These are phyloP conservation scores for Naganishia cerealis DNA, from an alignment of 1,284 basidiomycete genomes.

Conservation along the genomic window DNA sequence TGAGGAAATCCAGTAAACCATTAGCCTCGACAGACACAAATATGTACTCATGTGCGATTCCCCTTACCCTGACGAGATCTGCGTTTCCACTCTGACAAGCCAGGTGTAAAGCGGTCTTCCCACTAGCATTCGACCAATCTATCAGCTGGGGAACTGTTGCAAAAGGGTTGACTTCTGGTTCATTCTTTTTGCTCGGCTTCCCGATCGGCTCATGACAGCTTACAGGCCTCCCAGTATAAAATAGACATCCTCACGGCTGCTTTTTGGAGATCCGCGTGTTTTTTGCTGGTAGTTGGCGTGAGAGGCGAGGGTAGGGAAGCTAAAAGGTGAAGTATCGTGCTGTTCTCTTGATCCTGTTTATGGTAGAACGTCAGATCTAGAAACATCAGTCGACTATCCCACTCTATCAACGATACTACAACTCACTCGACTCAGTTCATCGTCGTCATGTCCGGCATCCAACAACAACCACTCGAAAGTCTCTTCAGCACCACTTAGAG, in stretches of 20 bases:
- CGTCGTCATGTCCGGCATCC: slow-evolving; percentile 80
- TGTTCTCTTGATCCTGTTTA: slow-evolving; percentile 78
- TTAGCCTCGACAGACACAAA: neutral
- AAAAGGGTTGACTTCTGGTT: slow-evolving; percentile 41
- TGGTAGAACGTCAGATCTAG: neutral
- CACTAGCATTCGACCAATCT: slow-evolving; percentile 84
- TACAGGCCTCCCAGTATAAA: slow-evolving; percentile 73
- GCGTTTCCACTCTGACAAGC: slow-evolving; percentile 85
- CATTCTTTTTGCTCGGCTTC: slow-evolving; percentile 27
- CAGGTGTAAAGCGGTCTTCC: slow-evolving; percentile 84
- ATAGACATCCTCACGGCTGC: slow-evolving; percentile 75
- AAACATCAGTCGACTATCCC: neutral
- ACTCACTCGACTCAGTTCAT: slow-evolving; percentile 79
- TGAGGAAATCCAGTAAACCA: slow-evolving; percentile 45
- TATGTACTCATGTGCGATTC: neutral
- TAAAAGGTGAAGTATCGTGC: slow-evolving; percentile 83
- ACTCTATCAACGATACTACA: neutral
- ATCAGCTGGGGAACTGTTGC: slow-evolving; percentile 64
- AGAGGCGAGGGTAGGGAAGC: slow-evolving; percentile 68
- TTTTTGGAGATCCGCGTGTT: slow-evolving; percentile 60
- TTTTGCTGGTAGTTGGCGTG: slow-evolving; percentile 37
- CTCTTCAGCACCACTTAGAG: slow-evolving; percentile 77
- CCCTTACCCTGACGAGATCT: slow-evolving; percentile 72
- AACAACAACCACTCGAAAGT: slow-evolving; percentile 84
- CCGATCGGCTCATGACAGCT: slow-evolving; percentile 26